These are phyloP conservation scores for Plasmodium gonderi DNA, from an alignment of 169 alveolate genomes.

Conservation along the genomic window DNA sequence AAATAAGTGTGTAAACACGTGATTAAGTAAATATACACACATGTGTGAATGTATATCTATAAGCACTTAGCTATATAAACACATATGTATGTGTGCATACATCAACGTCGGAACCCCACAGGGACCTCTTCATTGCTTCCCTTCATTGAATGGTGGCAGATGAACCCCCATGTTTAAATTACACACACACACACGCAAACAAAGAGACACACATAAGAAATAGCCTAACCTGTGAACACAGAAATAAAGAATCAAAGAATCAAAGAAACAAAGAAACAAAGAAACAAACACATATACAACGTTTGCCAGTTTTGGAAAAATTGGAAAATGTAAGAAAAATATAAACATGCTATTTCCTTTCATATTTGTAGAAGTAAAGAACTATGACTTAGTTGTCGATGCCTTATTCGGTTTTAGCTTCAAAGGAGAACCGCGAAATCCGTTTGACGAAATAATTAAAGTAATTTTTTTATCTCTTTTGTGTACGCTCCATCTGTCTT, in stretches of 20 bases:
- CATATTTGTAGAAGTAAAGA: slow-evolving; percentile 39
- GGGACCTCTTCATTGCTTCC: too few relatives aligned
- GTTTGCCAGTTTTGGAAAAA: neutral
- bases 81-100: neutral
- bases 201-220: too few relatives aligned
- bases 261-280: too few relatives aligned
- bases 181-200: too few relatives aligned
- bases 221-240: too few relatives aligned
- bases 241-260: too few relatives aligned
- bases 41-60: too few relatives aligned
- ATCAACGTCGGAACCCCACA: too few relatives aligned
- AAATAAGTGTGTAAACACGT: neutral
- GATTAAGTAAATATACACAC: too few relatives aligned
- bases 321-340: neutral
- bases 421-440: slow-evolving; percentile 90
- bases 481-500: neutral
- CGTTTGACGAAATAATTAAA: slow-evolving; percentile 78
- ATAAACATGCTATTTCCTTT: neutral
- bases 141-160: too few relatives aligned
- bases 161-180: too few relatives aligned
- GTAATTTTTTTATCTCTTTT: slow-evolving; percentile 11
- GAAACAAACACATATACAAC: too few relatives aligned
- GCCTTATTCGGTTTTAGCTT: slow-evolving; percentile 93
- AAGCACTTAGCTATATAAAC: neutral
- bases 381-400: slow-evolving; percentile 88